Evolutionary conservation across 495 filamentous ascomycete genomes (phyloP).

Genomic region (Penicillium parvum): DNA sequence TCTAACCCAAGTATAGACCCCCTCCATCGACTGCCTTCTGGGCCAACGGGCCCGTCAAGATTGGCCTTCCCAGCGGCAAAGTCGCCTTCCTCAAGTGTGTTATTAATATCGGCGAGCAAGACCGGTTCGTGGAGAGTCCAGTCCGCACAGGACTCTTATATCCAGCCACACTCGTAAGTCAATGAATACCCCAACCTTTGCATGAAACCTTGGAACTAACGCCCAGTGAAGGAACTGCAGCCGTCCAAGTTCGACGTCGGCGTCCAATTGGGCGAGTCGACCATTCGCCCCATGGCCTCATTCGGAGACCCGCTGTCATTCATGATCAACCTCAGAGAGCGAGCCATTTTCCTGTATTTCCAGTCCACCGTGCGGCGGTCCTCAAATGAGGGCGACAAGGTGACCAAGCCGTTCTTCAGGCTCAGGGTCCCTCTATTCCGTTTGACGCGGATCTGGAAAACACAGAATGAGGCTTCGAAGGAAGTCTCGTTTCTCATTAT

Average conservation of each 20-base stretch:
- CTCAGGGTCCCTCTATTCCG: slow-evolving; percentile 63
- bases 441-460: slow-evolving; percentile 51
- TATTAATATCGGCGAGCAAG: slow-evolving; percentile 13
- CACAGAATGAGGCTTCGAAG: slow-evolving; percentile 26
- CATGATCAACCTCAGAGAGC: slow-evolving; percentile 25
- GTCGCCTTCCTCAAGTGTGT: slow-evolving; percentile 14
- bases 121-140: slow-evolving; percentile 26
- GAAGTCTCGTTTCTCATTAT: slow-evolving; percentile 51
- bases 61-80: slow-evolving; percentile 15
- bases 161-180: slow-evolving; percentile 31
- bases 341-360: slow-evolving; percentile 29
- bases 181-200: not conserved
- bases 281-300: slow-evolving; percentile 28
- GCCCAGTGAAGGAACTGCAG: slow-evolving; percentile 22
- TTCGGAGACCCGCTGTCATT: slow-evolving; percentile 14
- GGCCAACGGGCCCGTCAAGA: slow-evolving; percentile 19
- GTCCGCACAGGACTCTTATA: slow-evolving; percentile 21
- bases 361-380: not conserved
- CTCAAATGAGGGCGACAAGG: not conserved
- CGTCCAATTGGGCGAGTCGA: slow-evolving; percentile 22
- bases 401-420: slow-evolving; percentile 34
- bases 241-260: slow-evolving; percentile 31
- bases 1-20: slow-evolving; percentile 28
- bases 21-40: slow-evolving; percentile 41
- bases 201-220: not conserved